Conservation (phyloP, 805 yeast species). For the Yamadazyma ubonensis region DNA sequence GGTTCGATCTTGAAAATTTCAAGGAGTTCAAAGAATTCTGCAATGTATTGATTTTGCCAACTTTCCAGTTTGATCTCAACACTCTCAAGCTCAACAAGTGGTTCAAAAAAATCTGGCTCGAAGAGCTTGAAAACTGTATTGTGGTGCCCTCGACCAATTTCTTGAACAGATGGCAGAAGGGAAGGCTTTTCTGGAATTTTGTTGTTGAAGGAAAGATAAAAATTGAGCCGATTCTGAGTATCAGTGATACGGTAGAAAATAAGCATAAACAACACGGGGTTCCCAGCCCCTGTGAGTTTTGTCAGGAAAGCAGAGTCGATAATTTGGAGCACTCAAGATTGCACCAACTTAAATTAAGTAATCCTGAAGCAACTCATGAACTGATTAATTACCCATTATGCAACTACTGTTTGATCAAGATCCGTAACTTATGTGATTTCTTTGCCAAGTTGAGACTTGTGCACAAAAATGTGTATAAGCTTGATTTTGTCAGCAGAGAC, state of each 20-base stretch:
- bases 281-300: conserved; percentile 83
- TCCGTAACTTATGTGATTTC: conserved; percentile 81
- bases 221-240: conserved; percentile 83
- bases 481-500: conserved; percentile 26
- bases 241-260: conserved; percentile 63
- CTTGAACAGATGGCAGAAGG: conserved; percentile 43
- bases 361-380: conserved; percentile 25
- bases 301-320: conserved; percentile 76
- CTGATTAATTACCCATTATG: conserved; percentile 65
- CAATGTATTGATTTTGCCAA: conserved; percentile 30
- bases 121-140: conserved; percentile 65
- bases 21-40: conserved; percentile 47
- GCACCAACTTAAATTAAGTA: conserved; percentile 59
- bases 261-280: too few species aligned
- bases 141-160: conserved; percentile 37
- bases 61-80: conserved; percentile 35
- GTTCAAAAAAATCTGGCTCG: conserved; percentile 62
- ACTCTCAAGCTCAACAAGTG: conserved; percentile 53
- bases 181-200: conserved; percentile 54
- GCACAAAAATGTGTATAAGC: conserved; percentile 53
- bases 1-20: conserved; percentile 47
- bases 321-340: conserved; percentile 74
- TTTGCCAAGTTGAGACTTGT: conserved; percentile 73
- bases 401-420: conserved; percentile 72
- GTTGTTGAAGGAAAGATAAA: conserved; percentile 78